Conservation (phyloP, 352 stramenopile species). For the Phytophthora ohioensis region DNA sequence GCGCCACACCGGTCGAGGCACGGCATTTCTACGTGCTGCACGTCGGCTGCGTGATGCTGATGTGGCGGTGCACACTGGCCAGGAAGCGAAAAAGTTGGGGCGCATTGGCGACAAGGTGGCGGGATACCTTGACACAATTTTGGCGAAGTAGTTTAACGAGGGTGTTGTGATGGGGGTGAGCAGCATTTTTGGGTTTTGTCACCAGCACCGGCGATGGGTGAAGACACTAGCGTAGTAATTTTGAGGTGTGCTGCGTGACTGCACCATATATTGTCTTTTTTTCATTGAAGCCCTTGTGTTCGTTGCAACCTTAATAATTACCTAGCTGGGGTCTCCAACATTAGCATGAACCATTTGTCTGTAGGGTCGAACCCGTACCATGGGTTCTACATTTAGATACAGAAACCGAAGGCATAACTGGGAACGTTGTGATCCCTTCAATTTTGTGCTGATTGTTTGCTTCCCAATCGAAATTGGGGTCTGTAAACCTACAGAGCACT, state of each 20-base stretch:
- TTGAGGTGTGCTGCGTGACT: conserved; percentile 15
- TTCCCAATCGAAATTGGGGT: not conserved
- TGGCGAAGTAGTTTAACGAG: conserved; percentile 34
- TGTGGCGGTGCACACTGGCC: conserved; percentile 54
- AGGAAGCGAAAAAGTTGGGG: conserved; percentile 62
- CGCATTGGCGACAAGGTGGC: conserved; percentile 76
- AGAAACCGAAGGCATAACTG: conserved; percentile 14
- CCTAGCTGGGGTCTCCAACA: conserved; percentile 1
- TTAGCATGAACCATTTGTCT: conserved; percentile 27
- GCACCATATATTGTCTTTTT: conserved; percentile 15
- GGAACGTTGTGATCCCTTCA: not conserved
- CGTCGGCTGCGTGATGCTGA: conserved; percentile 56
- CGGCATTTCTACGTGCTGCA: conserved; percentile 73
- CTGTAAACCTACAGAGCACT: not conserved
- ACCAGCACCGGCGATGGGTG: conserved; percentile 6
- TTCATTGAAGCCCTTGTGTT: not conserved
- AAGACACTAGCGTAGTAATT: conserved; percentile 11
- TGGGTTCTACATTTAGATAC: conserved; percentile 18
- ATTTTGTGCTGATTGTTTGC: conserved; percentile 13
- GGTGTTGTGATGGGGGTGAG: not conserved
- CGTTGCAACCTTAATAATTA: conserved; percentile 15
- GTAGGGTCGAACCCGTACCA: no score
- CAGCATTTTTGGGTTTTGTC: not conserved
- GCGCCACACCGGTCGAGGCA: conserved; percentile 63
- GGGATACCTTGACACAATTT: conserved; percentile 55